Conservation (phyloP, 208 protist species). For the Giardia muris region DNA sequence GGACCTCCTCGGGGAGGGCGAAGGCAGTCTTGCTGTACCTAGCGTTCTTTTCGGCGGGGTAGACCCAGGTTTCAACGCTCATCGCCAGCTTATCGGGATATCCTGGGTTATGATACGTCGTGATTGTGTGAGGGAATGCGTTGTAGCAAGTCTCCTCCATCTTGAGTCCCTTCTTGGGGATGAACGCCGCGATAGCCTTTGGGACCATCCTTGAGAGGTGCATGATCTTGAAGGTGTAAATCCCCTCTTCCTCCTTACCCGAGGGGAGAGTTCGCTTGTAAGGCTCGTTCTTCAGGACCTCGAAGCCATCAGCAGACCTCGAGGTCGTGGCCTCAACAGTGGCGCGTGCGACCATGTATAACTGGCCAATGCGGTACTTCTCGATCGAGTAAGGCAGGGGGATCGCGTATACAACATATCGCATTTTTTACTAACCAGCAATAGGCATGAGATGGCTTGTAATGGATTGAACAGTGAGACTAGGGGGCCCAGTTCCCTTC, state of each 20-base stretch:
- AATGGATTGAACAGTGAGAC: too few species aligned
- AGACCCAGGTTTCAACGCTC: not conserved
- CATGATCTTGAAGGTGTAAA: not conserved
- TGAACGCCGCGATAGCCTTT: not conserved
- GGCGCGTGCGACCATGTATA: not conserved
- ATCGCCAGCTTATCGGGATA: slow-evolving; percentile 8
- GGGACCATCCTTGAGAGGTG: not conserved
- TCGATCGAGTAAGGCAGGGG: not conserved
- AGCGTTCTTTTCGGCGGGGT: not conserved
- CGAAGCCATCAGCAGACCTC: not conserved
- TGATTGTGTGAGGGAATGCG: not conserved
- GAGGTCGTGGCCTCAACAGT: not conserved
- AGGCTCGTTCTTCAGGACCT: not conserved
- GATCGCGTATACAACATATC: not conserved
- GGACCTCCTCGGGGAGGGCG: not conserved
- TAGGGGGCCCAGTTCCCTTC: too few species aligned
- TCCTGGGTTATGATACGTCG: not conserved
- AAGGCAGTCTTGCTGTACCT: not conserved
- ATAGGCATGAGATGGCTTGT: too few species aligned
- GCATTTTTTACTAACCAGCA: too few species aligned
- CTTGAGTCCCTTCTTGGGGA: slow-evolving; percentile 2
- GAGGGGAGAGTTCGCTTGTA: not conserved
- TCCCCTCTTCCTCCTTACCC: not conserved
- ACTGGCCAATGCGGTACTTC: not conserved
- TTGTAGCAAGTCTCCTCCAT: slow-evolving; percentile 5